Evolutionary conservation across 2,329 filamentous ascomycete genomes (phyloP).

Genomic region (Claviceps cyperi): DNA sequence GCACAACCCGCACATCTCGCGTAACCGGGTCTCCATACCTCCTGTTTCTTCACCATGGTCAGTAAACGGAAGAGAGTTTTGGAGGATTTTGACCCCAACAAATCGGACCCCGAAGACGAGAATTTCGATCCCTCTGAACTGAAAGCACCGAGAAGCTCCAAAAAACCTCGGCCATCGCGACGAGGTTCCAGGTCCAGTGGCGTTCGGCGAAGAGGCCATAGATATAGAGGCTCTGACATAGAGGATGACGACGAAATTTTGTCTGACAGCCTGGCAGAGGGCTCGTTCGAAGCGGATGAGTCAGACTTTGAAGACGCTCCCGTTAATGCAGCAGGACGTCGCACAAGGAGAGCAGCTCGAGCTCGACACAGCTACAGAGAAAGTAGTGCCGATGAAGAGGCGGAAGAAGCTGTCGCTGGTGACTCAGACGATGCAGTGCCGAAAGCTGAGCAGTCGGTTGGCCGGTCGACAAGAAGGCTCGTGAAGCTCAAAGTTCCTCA

Average conservation of each 20-base stretch:
- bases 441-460: constrained; percentile 14
- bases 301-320: constrained; percentile 25
- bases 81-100: constrained; percentile 49
- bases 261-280: constrained; percentile 37
- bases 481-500: constrained; percentile 31
- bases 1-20: too few species aligned
- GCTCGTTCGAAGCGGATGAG: constrained; percentile 31
- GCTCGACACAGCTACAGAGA: constrained; percentile 34
- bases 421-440: constrained; percentile 14
- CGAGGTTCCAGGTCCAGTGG: constrained; percentile 15
- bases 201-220: constrained; percentile 21
- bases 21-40: background rate
- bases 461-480: constrained; percentile 21
- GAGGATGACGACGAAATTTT: constrained; percentile 44
- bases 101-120: constrained; percentile 51
- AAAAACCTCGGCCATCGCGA: constrained; percentile 26
- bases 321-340: constrained; percentile 32
- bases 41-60: constrained; percentile 13
- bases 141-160: constrained; percentile 26
- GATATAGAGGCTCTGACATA: constrained; percentile 47
- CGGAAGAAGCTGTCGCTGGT: constrained; percentile 16
- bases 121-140: constrained; percentile 45
- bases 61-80: constrained; percentile 43
- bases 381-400: constrained; percentile 26
- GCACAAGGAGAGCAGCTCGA: constrained; percentile 32